These are phyloP conservation scores for Hansenula lynferdii DNA, from an alignment of 1,139 yeast species.

Conservation along the genomic window DNA sequence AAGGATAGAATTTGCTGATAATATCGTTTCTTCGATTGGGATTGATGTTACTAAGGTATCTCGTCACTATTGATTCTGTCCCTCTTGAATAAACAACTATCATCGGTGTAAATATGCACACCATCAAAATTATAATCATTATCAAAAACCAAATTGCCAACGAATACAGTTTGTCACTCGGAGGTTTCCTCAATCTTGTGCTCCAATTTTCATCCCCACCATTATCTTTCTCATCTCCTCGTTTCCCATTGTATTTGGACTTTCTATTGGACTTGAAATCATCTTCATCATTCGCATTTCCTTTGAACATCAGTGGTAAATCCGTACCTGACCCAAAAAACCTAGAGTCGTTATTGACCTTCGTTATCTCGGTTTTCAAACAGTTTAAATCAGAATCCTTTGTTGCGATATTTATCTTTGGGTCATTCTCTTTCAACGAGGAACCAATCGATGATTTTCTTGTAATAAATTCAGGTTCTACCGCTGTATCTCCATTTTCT, in stretches of 20 bases:
- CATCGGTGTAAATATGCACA: slow-evolving; percentile 20
- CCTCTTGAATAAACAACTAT: slow-evolving; percentile 19
- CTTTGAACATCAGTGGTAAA: background rate
- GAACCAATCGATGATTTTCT: background rate
- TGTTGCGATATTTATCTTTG: slow-evolving; percentile 5
- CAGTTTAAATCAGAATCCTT: slow-evolving; percentile 18
- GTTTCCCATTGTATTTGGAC: background rate
- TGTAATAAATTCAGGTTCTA: too few relatives aligned
- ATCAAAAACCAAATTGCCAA: slow-evolving; percentile 18
- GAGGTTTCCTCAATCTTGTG: background rate
- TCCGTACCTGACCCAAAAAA: background rate
- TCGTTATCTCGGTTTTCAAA: background rate
- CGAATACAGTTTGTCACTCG: slow-evolving; percentile 4
- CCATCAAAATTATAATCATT: slow-evolving; percentile 13
- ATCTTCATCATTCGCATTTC: background rate
- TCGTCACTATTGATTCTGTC: slow-evolving; percentile 14
- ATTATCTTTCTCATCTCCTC: background rate
- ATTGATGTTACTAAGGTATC: slow-evolving; percentile 16
- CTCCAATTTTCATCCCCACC: background rate
- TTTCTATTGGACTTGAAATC: background rate
- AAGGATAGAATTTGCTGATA: slow-evolving; percentile 4
- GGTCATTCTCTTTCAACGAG: background rate
- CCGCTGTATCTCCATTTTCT: background rate
- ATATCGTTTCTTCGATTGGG: slow-evolving; percentile 13
- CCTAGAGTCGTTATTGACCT: too few relatives aligned